A percentile compares a stretch with the other conserved stretches of the same genome.
phyloP scores from a whole-genome alignment of 78 protist genomes.

The Bodo saltans region DNA sequence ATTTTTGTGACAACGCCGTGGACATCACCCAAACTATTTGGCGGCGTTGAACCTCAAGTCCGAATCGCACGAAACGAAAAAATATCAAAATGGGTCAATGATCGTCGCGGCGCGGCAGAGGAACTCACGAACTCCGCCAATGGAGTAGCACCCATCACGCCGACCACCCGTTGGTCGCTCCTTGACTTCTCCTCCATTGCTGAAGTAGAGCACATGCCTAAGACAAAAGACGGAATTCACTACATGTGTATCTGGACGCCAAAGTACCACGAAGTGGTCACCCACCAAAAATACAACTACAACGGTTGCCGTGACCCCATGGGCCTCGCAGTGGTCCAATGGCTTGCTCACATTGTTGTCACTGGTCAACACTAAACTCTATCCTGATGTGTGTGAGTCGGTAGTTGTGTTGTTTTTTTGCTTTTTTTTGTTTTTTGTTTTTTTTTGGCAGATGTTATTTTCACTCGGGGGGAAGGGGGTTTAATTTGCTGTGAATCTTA shows the following conservation, averaged over 20 bases:
- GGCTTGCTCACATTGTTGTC: too few relatives aligned
- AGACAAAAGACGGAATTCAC: conserved; percentile 14
- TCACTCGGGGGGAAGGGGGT: too few relatives aligned
- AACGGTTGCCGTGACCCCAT: conserved; percentile 16
- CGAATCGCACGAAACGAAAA: conserved; percentile 2
- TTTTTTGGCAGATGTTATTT: too few relatives aligned
- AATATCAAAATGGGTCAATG: background rate
- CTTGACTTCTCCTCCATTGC: conserved; percentile 15
- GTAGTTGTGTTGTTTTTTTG: too few relatives aligned
- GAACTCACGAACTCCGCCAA: background rate
- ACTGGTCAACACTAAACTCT: too few relatives aligned
- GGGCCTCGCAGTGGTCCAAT: background rate
- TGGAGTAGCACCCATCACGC: background rate
- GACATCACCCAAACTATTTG: background rate
- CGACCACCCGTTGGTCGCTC: background rate
- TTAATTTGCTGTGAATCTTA: too few relatives aligned
- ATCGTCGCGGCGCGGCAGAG: background rate
- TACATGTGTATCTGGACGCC: conserved; percentile 34
- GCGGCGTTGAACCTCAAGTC: background rate
- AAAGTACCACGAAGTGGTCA: background rate
- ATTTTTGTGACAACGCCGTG: conserved; percentile 3
- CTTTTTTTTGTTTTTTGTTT: too few relatives aligned
- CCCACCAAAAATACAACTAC: background rate
- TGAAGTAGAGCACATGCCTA: background rate
- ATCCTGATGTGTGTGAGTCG: too few relatives aligned